Evolutionary conservation across 1,139 yeast genomes (phyloP), one percentile per base, ranked within the genome.

Genomic region (Eremothecium gossypii): DNA sequence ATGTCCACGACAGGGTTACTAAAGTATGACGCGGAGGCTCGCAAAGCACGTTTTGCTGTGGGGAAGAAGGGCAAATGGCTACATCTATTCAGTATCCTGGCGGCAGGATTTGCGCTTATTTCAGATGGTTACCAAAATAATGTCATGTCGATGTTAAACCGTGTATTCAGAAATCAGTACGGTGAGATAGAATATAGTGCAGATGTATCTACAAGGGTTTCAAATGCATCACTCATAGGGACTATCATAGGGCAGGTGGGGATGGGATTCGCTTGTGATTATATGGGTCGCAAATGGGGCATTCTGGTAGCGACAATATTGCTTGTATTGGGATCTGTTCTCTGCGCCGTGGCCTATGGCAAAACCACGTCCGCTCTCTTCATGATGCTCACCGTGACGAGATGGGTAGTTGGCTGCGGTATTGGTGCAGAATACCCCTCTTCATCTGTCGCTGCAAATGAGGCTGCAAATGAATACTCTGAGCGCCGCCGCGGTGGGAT

Each of bases 351-450:
- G 13, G 64, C 82, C 8, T 77, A 75, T 49, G 83, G 82, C 28
- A 49, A 44, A 10, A 63, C 78, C 27, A 53, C 64, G 12, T 51
- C 58, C 5, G 82, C 81, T 9, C 73, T 77, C 79, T 77, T 83
- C 55, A 81, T 87, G 87, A 79, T 81, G 85, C 67, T 81, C 54
- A 71, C 77, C 38, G 74, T 80, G 28, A 66, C 75, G 45, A 68
- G 87, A 60, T 86, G 86, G 50, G 70, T 77, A 17, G 75, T 82
- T 39, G 89, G 89, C 41, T 74, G 79, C 48, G 89, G 89, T 45
- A 74, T 81, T 47, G 89, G 89, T 45, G 86, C 86, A 20, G 80
- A 76, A 52, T 76, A 76, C 49, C 83, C 84, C 2, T 77, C 83
- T 1, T 76, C 82, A 28, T 76, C 84, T 0, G 73, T 80, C 1